phyloP scores from a whole-genome alignment of 345 rosid species.

The Excoecaria cochinchinensis region DNA sequence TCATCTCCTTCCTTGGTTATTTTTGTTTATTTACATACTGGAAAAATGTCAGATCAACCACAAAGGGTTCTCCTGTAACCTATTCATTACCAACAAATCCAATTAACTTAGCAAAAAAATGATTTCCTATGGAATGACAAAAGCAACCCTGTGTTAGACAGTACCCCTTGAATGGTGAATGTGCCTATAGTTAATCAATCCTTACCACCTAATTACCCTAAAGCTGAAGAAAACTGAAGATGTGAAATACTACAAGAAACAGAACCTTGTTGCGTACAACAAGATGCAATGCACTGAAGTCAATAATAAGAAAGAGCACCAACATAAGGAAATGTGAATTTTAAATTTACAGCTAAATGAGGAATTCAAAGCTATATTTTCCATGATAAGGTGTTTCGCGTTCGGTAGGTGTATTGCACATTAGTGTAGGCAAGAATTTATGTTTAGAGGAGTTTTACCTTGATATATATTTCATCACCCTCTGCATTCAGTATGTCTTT shows the following conservation, averaged over 20 bases:
- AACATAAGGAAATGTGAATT: not conserved
- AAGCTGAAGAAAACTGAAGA: not conserved
- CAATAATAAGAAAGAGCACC: not conserved
- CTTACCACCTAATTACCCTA: not conserved
- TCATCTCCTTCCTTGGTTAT: not conserved
- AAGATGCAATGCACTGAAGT: not conserved
- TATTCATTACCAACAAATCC: not conserved
- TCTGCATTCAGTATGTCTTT: constrained; percentile 88
- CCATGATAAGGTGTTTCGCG: not conserved
- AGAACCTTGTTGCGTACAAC: not conserved
- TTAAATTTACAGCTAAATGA: not conserved
- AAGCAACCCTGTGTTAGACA: not conserved
- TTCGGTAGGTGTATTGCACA: not conserved
- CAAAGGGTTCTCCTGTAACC: not conserved
- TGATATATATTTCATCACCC: constrained; percentile 93
- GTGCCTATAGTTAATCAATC: not conserved
- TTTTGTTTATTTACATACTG: not conserved
- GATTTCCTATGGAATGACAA: not conserved
- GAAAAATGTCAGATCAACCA: not conserved
- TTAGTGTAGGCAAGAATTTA: not conserved
- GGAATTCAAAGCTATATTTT: not conserved
- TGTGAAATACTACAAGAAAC: not conserved
- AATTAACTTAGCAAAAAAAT: not conserved
- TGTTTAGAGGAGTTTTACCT: constrained; percentile 42
- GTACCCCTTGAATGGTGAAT: not conserved